phyloP scores from a whole-genome alignment of 257 asterid species.

The Solanum rostratum region DNA sequence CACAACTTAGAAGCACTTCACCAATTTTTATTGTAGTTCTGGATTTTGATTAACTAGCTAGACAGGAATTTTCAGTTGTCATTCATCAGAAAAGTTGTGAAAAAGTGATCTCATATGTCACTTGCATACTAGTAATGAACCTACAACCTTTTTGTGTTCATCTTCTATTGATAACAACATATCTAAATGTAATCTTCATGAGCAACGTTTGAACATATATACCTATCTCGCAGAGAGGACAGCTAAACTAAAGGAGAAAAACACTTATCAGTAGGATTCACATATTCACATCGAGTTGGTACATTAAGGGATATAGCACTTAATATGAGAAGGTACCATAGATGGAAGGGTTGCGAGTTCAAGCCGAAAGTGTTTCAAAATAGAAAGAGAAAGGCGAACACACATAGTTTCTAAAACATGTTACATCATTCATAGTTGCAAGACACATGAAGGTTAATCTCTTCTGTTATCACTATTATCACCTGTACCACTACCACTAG shows the following conservation, averaged over 20 bases:
- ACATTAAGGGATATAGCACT: background rate
- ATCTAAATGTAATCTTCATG: too few species aligned
- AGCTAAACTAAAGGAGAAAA: background rate
- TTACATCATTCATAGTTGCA: background rate
- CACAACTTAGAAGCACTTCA: background rate
- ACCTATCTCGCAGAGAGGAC: too few species aligned
- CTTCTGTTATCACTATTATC: slow-evolving; percentile 12
- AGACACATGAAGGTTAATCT: background rate
- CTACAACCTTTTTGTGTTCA: too few species aligned
- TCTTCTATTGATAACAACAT: too few species aligned
- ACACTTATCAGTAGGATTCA: background rate
- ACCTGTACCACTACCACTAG: slow-evolving; percentile 8
- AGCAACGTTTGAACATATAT: too few species aligned
- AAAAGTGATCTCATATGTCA: background rate
- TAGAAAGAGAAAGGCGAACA: too few species aligned
- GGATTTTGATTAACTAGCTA: background rate
- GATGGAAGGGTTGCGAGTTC: too few species aligned
- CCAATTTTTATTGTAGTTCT: background rate
- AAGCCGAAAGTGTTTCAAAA: too few species aligned
- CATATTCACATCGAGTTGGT: background rate
- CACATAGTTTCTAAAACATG: background rate
- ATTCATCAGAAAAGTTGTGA: background rate
- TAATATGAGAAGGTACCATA: background rate
- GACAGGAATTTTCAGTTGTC: background rate
- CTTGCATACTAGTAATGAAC: background rate